A percentile compares a stretch with the other conserved stretches of the same genome.
phyloP scores from a whole-genome alignment of 345 rosid species.

The Ailanthus altissimus region DNA sequence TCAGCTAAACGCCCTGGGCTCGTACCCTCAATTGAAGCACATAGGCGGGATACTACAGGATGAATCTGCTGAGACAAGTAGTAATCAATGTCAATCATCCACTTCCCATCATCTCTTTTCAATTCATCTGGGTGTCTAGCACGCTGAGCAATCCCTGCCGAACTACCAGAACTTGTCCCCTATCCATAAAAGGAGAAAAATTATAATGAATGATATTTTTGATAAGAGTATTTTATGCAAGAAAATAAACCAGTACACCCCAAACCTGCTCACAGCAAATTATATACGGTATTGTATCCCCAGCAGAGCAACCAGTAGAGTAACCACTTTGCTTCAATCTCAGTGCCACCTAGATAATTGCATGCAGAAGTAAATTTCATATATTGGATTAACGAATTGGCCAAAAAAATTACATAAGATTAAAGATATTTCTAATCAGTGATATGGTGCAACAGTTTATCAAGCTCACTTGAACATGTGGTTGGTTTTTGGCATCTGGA shows the following conservation, averaged over 20 bases:
- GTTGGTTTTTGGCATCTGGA: constrained; percentile 94
- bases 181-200: constrained; percentile 30
- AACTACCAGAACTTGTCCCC: constrained; percentile 64
- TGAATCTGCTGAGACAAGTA: constrained; percentile 98
- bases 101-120: constrained; percentile 71
- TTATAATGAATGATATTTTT: constrained; percentile 2
- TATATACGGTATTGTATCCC: constrained; percentile 89
- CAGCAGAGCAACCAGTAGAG: constrained; percentile 72
- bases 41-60: constrained; percentile 92
- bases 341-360: constrained; percentile 75
- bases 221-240: not conserved
- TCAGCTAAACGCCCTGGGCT: constrained; percentile 93
- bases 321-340: constrained; percentile 89
- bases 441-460: constrained; percentile 12
- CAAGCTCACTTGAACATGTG: constrained; percentile 84
- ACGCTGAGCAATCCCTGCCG: constrained; percentile 84
- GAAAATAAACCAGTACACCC: constrained; percentile 14
- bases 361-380: constrained; percentile 22
- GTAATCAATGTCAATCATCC: constrained; percentile 96
- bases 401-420: constrained; percentile 10
- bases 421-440: constrained; percentile 7
- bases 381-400: constrained; percentile 18
- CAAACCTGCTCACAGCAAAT: constrained; percentile 93
- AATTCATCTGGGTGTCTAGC: constrained; percentile 97
- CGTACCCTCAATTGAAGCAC: constrained; percentile 96